Conservation (phyloP, 169 alveolate genomes). For the Plasmodium ovale region DNA sequence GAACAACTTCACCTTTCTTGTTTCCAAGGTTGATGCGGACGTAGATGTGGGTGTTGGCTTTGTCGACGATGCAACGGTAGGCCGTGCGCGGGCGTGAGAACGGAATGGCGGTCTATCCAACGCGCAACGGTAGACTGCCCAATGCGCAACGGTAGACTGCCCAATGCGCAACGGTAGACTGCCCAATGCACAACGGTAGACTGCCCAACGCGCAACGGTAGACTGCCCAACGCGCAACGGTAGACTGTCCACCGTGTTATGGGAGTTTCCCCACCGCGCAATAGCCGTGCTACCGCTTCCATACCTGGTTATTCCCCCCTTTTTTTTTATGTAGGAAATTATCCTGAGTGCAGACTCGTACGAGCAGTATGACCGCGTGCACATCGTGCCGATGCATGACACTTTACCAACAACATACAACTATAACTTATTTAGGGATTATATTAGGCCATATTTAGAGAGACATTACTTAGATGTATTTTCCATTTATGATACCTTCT, state of each 20-base stretch:
- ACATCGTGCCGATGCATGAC: constrained; percentile 80
- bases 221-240: no score
- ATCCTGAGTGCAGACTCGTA: constrained; percentile 61
- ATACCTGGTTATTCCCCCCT: not conserved
- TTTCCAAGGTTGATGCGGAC: constrained; percentile 29
- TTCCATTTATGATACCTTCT: constrained; percentile 80
- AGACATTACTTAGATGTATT: constrained; percentile 78
- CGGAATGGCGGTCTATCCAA: not conserved
- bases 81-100: not conserved
- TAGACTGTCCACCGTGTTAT: no score
- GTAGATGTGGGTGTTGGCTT: constrained; percentile 63
- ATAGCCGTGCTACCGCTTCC: not conserved
- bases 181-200: not conserved
- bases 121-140: no score
- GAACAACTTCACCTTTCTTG: constrained; percentile 46
- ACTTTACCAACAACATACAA: constrained; percentile 81
- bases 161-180: constrained; percentile 33
- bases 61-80: constrained; percentile 36
- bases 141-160: no score
- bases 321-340: constrained; percentile 45
- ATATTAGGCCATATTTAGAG: constrained; percentile 79
- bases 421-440: constrained; percentile 77
- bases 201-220: not conserved
- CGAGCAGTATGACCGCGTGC: constrained; percentile 77
- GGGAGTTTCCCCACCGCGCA: not conserved